Evolutionary conservation across 768 basidiomycete species (phyloP), one percentile per base, ranked within the genome.

Genomic region (Favolaschia claudopus): DNA sequence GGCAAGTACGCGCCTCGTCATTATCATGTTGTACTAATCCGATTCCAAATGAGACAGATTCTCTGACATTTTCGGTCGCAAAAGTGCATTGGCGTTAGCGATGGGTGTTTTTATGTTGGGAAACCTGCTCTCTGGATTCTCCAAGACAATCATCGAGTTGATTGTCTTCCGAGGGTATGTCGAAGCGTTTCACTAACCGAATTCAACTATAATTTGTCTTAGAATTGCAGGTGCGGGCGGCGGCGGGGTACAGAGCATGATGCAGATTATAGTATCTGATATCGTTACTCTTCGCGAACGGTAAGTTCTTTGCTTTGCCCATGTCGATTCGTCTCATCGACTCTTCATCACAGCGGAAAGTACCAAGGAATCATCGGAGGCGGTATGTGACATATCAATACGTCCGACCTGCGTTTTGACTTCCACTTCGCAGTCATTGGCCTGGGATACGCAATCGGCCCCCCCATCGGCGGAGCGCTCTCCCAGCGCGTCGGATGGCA

Each of bases 351-450:
- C 60, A 87, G 86, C 60, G 89, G 89, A 24, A 91, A 91, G 73
- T 92, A 91, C 65, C 88, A 90, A 64, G 91, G 91, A 1, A 88
- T 91, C 32, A 86, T 89, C 20, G 85, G 86, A 4, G 84, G 79
- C 5, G 63, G 63, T 56, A 29, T n/a, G n/a, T 80, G 15, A 64
- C 65, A 34, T 4, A 13, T 19, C 40, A 38, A 15, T 17, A 48
- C 8, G 13, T 20, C 42, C 27, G 20, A 12, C 37, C 20, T n/a
- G 13, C 29, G 28, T 8, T 22, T 10, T 31, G 12, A 2, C 3
- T 8, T 38, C 19, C 24, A 14, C 27, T 27, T 19, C n/a, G 7
- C 29, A 64, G 73, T 79, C 9, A 70, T 79, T 19, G 85, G 86
- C 1, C 70, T 88, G 12, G 86, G 88, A 4, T 89, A 86, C 64